Conservation (phyloP, 345 rosid genomes). For the Punica granatum region DNA sequence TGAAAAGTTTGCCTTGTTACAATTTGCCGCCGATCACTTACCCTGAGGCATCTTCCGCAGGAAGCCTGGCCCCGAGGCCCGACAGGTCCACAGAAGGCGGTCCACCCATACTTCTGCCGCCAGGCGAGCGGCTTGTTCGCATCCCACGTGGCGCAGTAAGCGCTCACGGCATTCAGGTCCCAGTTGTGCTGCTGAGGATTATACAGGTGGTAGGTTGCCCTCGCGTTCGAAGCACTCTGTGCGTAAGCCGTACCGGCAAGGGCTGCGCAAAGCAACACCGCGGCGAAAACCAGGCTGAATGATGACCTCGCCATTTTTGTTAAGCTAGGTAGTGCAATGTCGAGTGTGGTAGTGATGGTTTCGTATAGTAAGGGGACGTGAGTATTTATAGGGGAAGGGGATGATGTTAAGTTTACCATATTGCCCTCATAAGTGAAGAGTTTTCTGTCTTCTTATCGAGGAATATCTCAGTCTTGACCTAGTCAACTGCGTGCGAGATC, state of each 20-base stretch:
- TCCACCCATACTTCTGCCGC: conserved; percentile 50
- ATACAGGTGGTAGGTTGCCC: conserved; percentile 44
- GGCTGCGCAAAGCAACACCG: not conserved
- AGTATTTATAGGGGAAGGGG: conserved; percentile 2
- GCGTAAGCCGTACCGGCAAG: conserved; percentile 3
- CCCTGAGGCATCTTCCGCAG: conserved; percentile 48
- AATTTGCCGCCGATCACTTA: conserved; percentile 3
- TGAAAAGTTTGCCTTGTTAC: too few species aligned
- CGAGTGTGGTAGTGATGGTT: not conserved
- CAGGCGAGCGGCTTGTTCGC: conserved; percentile 42
- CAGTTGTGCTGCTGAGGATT: conserved; percentile 44
- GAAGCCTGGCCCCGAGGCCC: conserved; percentile 46
- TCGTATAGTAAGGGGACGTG: not conserved
- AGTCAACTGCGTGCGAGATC: not conserved
- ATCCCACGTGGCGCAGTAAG: conserved; percentile 53
- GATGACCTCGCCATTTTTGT: not conserved
- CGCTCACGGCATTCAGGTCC: conserved; percentile 42
- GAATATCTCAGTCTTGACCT: not conserved
- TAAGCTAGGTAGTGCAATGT: not conserved
- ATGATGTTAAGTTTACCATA: not conserved
- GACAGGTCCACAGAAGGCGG: conserved; percentile 51
- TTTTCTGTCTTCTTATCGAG: not conserved
- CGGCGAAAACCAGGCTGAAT: not conserved
- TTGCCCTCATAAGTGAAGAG: not conserved
- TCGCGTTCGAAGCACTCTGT: conserved; percentile 34